phyloP scores from a whole-genome alignment of 306 rosid species.

The Cucumis sativus region DNA sequence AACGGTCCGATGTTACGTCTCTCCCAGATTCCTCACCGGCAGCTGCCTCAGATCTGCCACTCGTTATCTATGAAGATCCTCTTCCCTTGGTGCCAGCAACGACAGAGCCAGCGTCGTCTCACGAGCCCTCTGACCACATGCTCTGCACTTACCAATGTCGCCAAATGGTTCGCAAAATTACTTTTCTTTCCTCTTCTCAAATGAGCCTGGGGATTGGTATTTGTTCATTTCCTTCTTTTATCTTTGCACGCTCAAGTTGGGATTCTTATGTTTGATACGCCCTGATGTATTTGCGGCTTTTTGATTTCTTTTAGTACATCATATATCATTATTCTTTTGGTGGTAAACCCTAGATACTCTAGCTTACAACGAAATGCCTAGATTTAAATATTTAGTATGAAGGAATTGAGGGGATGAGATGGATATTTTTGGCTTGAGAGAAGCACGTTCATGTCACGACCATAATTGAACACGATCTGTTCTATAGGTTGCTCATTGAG shows the following conservation, averaged over 20 bases:
- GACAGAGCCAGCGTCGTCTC: slow-evolving; percentile 12
- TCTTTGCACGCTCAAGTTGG: too few relatives aligned
- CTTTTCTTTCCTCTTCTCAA: not conserved
- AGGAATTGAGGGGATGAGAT: not conserved
- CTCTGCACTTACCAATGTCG: slow-evolving; percentile 95
- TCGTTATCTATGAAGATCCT: slow-evolving; percentile 70
- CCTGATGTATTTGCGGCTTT: too few relatives aligned
- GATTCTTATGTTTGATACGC: too few relatives aligned
- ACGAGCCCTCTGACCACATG: slow-evolving; percentile 21
- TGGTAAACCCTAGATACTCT: not conserved
- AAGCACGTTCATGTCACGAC: too few relatives aligned
- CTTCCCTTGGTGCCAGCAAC: slow-evolving; percentile 16
- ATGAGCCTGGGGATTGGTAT: not conserved
- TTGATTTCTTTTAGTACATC: not conserved
- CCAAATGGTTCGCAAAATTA: slow-evolving; percentile 52
- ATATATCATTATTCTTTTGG: not conserved
- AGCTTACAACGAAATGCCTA: not conserved
- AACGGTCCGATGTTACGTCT: slow-evolving; percentile 28
- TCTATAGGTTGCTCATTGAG: too few relatives aligned
- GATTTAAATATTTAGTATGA: not conserved
- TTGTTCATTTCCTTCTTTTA: not conserved
- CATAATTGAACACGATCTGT: too few relatives aligned
- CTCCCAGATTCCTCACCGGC: slow-evolving; percentile 11
- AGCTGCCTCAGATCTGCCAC: slow-evolving; percentile 21
- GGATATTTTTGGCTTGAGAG: too few relatives aligned